Percentiles rank a stretch among this genome's conserved stretches.
phyloP scores from a whole-genome alignment of 73 alveolate species.

The Stentor roeselii region DNA sequence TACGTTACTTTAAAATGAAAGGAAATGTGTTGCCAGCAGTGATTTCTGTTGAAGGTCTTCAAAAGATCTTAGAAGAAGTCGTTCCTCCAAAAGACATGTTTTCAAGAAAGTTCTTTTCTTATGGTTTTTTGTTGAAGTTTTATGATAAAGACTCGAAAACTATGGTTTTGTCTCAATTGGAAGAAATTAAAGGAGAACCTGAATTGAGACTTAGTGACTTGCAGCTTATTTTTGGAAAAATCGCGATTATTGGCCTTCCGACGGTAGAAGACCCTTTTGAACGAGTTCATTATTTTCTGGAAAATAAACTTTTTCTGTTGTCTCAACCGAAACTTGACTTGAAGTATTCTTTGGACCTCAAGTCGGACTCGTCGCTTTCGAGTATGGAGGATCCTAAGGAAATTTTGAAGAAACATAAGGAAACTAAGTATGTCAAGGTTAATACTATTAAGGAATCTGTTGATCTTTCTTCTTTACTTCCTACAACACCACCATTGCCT shows the following conservation, averaged over 20 bases:
- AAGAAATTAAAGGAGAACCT: conserved; percentile 51
- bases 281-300: conserved; percentile 43
- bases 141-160: conserved; percentile 42
- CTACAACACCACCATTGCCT: neutral
- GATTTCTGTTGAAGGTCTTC: conserved; percentile 60
- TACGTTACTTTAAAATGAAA: conserved; percentile 38
- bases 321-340: conserved; percentile 6
- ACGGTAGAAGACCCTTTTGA: conserved; percentile 45
- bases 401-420: conserved; percentile 42
- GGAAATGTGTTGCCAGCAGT: conserved; percentile 50
- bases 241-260: conserved; percentile 44
- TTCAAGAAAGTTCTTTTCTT: conserved; percentile 38
- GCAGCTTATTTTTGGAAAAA: conserved; percentile 47
- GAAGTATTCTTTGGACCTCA: conserved; percentile 11
- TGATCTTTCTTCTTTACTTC: neutral
- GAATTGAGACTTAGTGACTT: conserved; percentile 54
- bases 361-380: conserved; percentile 1
- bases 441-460: neutral
- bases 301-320: conserved; percentile 42
- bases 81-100: conserved; percentile 59
- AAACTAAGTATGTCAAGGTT: neutral
- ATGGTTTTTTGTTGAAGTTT: conserved; percentile 33
- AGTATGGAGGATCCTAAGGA: conserved; percentile 26
- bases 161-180: conserved; percentile 23
- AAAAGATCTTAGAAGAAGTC: conserved; percentile 43